Conservation (phyloP, 495 filamentous ascomycete species). For the Hyphodiscus hymeniophilus region DNA sequence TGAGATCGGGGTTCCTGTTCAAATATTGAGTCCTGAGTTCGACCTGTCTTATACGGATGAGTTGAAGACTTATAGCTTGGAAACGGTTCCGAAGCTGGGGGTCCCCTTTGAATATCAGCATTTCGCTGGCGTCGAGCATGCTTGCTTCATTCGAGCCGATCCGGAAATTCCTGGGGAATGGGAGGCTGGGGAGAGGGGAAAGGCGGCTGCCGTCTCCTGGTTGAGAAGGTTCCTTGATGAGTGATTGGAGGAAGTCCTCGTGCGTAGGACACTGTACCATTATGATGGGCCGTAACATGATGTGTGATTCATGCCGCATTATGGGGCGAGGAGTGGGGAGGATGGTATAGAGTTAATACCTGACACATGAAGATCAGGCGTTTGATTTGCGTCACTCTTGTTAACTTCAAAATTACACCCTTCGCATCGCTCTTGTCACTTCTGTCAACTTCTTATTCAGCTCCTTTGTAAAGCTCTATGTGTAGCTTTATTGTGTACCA, state of each 20-base stretch:
- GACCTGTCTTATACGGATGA: constrained; percentile 36
- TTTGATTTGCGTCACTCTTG: no score
- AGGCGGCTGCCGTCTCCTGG: constrained; percentile 28
- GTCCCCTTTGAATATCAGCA: constrained; percentile 33
- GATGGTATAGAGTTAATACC: no score
- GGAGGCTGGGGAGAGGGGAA: constrained; percentile 15
- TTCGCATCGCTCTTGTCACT: no score
- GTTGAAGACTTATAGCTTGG: constrained; percentile 30
- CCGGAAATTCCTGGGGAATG: constrained; percentile 9
- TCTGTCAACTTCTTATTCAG: no score
- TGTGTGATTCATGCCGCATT: no score
- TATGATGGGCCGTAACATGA: no score
- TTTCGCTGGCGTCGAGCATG: constrained; percentile 39
- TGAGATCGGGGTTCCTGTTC: constrained; percentile 34
- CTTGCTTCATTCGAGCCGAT: constrained; percentile 29
- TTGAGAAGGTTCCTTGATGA: constrained; percentile 19
- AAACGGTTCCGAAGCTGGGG: constrained; percentile 27
- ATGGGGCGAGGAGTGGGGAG: no score
- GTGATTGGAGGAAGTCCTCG: not conserved
- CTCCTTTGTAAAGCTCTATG: no score
- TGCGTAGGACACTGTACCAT: no score
- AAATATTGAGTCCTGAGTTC: constrained; percentile 41
- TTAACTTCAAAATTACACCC: no score
- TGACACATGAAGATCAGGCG: no score
- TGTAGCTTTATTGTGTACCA: no score